Conservation (phyloP, 257 asterid genomes). For the Solanum chmielewskii region DNA sequence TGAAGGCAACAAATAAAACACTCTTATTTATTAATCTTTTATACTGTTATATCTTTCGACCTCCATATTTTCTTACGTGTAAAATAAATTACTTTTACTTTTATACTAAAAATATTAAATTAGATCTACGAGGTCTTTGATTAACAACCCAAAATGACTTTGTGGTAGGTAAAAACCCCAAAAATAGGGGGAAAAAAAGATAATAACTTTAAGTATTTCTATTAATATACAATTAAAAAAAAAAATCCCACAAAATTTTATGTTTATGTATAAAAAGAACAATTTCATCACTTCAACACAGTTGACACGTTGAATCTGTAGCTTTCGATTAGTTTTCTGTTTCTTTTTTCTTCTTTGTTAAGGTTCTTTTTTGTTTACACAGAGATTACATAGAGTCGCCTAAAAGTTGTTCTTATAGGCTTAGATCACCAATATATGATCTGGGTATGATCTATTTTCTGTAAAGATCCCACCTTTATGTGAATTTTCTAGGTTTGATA, state of each 20-base stretch:
- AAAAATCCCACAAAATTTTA: neutral
- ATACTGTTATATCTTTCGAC: no score
- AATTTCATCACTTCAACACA: neutral
- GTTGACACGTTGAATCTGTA: neutral
- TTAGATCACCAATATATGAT: neutral
- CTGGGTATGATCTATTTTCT: neutral
- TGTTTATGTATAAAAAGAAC: neutral
- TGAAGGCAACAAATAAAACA: neutral
- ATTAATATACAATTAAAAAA: neutral
- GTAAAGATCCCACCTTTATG: neutral
- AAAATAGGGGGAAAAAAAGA: neutral
- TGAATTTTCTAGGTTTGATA: neutral
- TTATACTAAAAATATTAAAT: neutral
- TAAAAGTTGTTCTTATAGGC: neutral
- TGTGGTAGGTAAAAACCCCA: neutral
- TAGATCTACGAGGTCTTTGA: neutral
- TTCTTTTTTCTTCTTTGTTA: neutral
- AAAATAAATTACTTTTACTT: neutral
- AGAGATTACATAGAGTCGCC: neutral
- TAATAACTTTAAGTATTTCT: neutral
- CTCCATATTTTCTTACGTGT: no score
- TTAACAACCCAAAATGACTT: neutral
- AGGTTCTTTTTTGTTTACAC: neutral
- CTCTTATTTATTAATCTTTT: neutral
- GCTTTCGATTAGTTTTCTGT: neutral